Conservation (phyloP, 2,329 filamentous ascomycete species). For the Diaporthe humulicola region DNA sequence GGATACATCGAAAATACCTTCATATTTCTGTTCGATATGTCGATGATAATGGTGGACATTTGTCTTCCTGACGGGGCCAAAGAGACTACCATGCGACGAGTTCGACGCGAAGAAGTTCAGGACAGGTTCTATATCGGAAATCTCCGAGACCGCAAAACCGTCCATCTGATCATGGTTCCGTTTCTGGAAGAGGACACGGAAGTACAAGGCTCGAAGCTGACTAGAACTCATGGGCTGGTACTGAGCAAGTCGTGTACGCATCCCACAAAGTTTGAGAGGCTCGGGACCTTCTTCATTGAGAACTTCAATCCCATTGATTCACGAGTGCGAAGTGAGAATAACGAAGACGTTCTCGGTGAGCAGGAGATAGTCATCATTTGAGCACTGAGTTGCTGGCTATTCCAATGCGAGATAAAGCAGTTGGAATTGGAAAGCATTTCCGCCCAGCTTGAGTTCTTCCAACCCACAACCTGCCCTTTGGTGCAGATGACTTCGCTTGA, state of each 20-base stretch:
- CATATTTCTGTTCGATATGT: not conserved
- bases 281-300: not conserved
- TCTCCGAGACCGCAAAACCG: accelerated
- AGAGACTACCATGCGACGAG: not conserved
- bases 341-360: not conserved
- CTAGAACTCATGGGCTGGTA: not conserved
- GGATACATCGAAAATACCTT: not conserved
- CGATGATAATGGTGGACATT: not conserved
- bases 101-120: not conserved
- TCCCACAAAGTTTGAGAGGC: not conserved
- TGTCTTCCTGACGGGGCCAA: not conserved
- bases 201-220: not conserved
- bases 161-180: not conserved
- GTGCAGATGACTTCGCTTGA: too few species aligned
- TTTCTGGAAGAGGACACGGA: not conserved
- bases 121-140: not conserved
- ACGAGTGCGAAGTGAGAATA: too few species aligned
- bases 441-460: not conserved
- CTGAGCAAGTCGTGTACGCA: not conserved
- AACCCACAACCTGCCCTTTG: too few species aligned
- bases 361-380: not conserved
- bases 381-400: not conserved
- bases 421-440: not conserved
- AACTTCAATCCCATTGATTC: not conserved
- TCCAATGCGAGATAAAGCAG: too few species aligned